A percentile compares a stretch with the other conserved stretches of the same genome.
These are phyloP conservation scores for Beauveria rudraprayagi DNA, from an alignment of 2,329 filamentous ascomycete species.

Conservation along the genomic window DNA sequence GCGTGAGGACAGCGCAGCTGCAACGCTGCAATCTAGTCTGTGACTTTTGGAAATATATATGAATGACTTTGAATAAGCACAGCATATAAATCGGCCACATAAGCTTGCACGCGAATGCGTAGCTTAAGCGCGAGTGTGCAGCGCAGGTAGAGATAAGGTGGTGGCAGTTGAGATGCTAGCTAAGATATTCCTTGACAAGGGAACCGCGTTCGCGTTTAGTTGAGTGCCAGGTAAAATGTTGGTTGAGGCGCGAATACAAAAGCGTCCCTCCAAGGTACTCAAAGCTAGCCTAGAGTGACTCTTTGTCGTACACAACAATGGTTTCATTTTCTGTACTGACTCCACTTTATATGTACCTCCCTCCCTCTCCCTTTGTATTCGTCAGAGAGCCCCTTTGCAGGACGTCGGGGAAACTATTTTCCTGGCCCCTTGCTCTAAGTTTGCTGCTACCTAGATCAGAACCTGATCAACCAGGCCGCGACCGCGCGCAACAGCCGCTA, in stretches of 20 bases:
- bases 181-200: conserved; percentile 4
- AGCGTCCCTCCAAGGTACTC: neutral
- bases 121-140: neutral
- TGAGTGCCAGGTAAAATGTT: conserved; percentile 2
- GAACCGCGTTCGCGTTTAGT: conserved; percentile 13
- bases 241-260: neutral
- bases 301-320: too few relatives aligned
- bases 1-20: conserved; percentile 1
- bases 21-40: neutral
- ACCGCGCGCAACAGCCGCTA: neutral
- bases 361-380: conserved; percentile 5
- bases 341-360: neutral
- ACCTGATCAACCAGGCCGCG: neutral
- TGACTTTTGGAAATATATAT: neutral
- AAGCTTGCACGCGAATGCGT: neutral
- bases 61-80: neutral
- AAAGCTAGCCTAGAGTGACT: neutral
- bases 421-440: neutral
- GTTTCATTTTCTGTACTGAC: too few relatives aligned
- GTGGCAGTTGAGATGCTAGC: neutral
- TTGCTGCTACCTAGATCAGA: too few relatives aligned
- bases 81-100: neutral
- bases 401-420: neutral
- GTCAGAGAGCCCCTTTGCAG: neutral
- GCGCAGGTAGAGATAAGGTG: neutral